These are phyloP conservation scores for Saksenaea vasiformis DNA, from an alignment of 371 early-diverging fungal species.

Conservation along the genomic window DNA sequence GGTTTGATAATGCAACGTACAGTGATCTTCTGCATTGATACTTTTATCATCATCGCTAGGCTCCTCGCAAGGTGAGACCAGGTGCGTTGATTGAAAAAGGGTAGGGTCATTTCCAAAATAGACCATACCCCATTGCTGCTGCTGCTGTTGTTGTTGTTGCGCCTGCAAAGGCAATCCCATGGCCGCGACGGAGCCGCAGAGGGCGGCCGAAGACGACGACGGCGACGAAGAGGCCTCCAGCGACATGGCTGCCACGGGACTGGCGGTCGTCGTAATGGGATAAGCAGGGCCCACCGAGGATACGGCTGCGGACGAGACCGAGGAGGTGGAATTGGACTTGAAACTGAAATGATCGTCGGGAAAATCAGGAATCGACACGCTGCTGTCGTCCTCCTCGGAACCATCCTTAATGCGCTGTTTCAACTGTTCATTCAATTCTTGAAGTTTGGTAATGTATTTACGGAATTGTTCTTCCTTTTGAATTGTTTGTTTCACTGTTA, in stretches of 20 bases:
- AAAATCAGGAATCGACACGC: neutral
- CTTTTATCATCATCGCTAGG: neutral
- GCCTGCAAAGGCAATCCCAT: neutral
- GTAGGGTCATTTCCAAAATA: neutral
- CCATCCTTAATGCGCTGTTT: conserved; percentile 10
- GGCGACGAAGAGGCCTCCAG: no score
- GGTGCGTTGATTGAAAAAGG: neutral
- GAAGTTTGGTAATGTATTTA: conserved; percentile 15
- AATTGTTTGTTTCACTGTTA: conserved; percentile 33
- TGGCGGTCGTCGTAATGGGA: neutral
- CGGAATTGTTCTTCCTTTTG: conserved; percentile 37
- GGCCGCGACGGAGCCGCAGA: no score
- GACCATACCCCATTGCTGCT: neutral
- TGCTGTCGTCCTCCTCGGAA: neutral
- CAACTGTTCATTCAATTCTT: conserved; percentile 21
- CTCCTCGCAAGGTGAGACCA: neutral
- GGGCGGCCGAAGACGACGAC: no score
- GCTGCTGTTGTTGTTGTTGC: neutral
- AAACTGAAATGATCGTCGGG: conserved; percentile 2
- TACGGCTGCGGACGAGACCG: neutral
- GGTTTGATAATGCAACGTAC: neutral
- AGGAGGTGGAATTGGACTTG: neutral
- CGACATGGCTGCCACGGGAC: neutral
- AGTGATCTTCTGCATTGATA: neutral
- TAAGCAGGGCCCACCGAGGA: neutral